Evolutionary conservation across 2,329 filamentous ascomycete genomes (phyloP).

Genomic region (Pseudogymnoascus sp.): DNA sequence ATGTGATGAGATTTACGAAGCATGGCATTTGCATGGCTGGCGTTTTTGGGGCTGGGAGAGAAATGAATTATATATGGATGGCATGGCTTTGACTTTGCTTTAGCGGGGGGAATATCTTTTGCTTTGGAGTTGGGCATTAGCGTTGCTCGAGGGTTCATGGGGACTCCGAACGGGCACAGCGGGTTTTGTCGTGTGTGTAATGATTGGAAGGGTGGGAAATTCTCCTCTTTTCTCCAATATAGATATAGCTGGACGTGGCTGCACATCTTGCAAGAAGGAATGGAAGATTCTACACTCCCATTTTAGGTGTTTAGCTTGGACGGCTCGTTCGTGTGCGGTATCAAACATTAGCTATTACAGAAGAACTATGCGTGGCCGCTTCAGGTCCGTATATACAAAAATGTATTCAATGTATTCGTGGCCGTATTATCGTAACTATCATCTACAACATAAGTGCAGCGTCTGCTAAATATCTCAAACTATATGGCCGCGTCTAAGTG

Average conservation of each 20-base stretch:
- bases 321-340: neutral
- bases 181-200: slow-evolving; percentile 1
- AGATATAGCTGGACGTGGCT: slow-evolving; percentile 4
- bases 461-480: neutral
- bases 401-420: slow-evolving; percentile 2
- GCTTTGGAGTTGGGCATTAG: slow-evolving; percentile 5
- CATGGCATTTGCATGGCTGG: slow-evolving; percentile 8
- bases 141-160: neutral
- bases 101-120: neutral
- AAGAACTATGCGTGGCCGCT: neutral
- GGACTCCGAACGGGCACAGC: neutral
- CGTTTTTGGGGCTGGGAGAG: slow-evolving; percentile 1
- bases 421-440: neutral
- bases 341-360: neutral
- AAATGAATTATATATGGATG: slow-evolving; percentile 3
- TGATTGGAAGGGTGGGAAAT: neutral
- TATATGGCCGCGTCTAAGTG: neutral
- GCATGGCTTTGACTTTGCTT: slow-evolving; percentile 8
- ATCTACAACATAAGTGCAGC: neutral
- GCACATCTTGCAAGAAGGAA: slow-evolving; percentile 1
- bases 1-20: slow-evolving; percentile 6
- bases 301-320: neutral
- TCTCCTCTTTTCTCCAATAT: neutral
- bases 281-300: neutral
- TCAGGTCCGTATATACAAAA: neutral